Percentiles rank a stretch among this genome's conserved stretches.
These are phyloP conservation scores for Xylaria sp. DNA, from an alignment of 2,329 filamentous ascomycete species.

Conservation along the genomic window DNA sequence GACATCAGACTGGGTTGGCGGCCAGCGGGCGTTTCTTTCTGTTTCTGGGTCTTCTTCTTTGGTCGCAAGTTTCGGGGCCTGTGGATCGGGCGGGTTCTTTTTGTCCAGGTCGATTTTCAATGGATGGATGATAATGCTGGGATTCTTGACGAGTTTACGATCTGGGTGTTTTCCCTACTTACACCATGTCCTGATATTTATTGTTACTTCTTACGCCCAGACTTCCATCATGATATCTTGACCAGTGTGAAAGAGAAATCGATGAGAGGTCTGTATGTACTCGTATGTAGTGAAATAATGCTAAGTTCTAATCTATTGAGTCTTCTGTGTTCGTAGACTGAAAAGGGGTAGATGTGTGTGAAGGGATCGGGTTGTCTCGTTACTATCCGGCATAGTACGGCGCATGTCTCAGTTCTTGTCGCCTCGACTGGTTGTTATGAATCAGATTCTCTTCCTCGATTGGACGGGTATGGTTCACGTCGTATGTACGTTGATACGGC, in stretches of 20 bases:
- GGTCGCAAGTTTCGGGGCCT: not conserved
- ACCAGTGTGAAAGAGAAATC: not conserved
- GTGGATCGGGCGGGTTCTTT: slow-evolving; percentile 1
- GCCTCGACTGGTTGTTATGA: too few species aligned
- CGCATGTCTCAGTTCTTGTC: too few species aligned
- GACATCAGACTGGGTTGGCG: slow-evolving; percentile 1
- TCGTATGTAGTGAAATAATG: too few species aligned
- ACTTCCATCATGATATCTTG: not conserved
- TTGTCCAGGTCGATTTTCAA: not conserved
- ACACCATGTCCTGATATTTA: slow-evolving; percentile 9
- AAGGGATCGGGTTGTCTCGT: too few species aligned
- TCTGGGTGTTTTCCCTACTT: not conserved
- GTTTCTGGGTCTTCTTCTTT: slow-evolving; percentile 1
- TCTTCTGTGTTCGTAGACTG: too few species aligned
- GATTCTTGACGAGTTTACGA: slow-evolving; percentile 1
- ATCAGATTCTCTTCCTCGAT: too few species aligned
- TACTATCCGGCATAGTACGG: too few species aligned
- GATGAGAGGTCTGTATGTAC: too few species aligned
- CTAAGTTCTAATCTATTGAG: too few species aligned
- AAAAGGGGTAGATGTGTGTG: too few species aligned
- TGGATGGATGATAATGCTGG: not conserved
- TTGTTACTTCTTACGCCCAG: not conserved
- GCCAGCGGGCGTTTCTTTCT: not conserved
- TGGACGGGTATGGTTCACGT: too few species aligned
- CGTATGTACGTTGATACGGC: too few species aligned